A percentile compares a stretch with the other conserved stretches of the same genome.
phyloP scores from a whole-genome alignment of 208 protist genomes.

The Balamuthia mandrillaris region DNA sequence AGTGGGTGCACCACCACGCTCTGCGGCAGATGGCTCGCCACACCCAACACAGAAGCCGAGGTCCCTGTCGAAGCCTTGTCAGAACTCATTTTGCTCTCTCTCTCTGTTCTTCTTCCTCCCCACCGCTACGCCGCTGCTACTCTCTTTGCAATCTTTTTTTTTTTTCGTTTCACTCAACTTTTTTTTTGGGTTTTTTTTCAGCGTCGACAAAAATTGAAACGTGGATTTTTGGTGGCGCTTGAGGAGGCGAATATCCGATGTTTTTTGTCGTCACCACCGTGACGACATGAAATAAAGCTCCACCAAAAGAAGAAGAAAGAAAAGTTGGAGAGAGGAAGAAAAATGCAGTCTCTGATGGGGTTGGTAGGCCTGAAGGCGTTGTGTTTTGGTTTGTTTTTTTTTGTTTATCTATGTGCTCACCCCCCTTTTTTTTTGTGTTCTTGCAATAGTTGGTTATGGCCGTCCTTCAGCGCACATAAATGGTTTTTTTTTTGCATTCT shows the following conservation, averaged over 20 bases:
- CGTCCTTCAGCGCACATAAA: too few relatives aligned
- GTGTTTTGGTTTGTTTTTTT: not conserved
- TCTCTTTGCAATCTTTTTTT: not conserved
- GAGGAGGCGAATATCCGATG: too few relatives aligned
- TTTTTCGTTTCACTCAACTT: not conserved
- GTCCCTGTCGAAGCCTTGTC: not conserved
- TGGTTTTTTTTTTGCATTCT: too few relatives aligned
- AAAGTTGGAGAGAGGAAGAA: not conserved
- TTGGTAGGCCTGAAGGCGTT: not conserved
- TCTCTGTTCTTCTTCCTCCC: not conserved
- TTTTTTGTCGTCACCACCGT: too few relatives aligned
- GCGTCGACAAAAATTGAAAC: too few relatives aligned
- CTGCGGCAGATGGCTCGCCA: not conserved
- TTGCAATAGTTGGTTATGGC: not conserved
- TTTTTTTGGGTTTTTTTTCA: not conserved
- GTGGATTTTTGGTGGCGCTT: too few relatives aligned
- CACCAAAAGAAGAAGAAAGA: not conserved
- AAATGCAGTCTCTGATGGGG: not conserved
- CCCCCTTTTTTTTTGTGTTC: not conserved
- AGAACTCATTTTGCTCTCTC: not conserved
- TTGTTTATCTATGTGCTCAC: not conserved
- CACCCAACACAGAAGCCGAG: not conserved
- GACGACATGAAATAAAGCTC: not conserved
- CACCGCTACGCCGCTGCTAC: not conserved
- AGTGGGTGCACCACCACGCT: slow-evolving; percentile 28